Conservation (phyloP, 2,329 filamentous ascomycete species). For the Arthrobotrys musiformis region DNA sequence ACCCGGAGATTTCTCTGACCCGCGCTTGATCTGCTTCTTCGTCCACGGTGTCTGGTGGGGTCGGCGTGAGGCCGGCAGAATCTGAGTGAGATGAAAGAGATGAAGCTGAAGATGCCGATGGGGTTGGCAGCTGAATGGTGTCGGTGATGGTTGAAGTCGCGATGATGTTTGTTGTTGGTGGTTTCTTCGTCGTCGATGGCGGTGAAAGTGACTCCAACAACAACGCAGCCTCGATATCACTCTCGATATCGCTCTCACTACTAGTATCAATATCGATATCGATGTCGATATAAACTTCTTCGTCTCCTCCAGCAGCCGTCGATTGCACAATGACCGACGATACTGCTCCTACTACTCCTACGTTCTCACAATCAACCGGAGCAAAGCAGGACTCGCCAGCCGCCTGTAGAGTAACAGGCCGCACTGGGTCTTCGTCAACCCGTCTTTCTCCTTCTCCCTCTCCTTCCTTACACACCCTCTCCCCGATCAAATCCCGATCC, state of each 20-base stretch:
- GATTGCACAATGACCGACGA: not conserved
- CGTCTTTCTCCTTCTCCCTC: not conserved
- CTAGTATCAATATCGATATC: no score
- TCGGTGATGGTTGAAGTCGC: not conserved
- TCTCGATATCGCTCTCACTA: no score
- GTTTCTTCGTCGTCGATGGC: not conserved
- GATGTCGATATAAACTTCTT: no score
- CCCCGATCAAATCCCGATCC: no score
- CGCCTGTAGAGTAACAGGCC: not conserved
- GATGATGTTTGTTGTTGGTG: not conserved
- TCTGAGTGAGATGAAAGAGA: no score
- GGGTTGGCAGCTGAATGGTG: not conserved
- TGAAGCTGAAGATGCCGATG: slow-evolving; percentile 4
- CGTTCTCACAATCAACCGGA: no score
- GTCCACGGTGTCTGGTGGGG: not conserved
- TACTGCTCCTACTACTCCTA: no score
- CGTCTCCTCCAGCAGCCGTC: not conserved
- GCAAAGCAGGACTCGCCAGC: not conserved
- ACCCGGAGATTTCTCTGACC: not conserved
- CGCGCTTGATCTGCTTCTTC: not conserved
- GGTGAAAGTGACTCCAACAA: not conserved
- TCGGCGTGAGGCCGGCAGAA: not conserved
- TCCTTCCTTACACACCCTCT: not conserved
- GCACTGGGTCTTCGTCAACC: slow-evolving; percentile 12
- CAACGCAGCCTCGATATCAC: not conserved